Base-by-base conservation (phyloP, 1,139 yeast species). In the Eremothecium gossypii region DNA sequence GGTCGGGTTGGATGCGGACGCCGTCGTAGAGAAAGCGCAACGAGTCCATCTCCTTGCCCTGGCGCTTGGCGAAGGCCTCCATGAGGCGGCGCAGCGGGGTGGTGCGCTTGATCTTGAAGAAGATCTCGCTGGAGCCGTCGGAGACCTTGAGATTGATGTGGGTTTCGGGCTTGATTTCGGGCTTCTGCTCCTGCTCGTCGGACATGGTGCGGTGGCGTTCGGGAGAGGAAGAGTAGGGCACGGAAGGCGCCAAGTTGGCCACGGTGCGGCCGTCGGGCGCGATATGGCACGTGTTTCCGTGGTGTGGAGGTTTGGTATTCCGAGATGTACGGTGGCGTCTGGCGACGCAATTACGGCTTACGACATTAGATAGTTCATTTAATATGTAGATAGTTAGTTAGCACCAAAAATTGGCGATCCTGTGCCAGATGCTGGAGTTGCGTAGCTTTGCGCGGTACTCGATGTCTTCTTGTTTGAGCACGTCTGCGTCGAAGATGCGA, bases 21-120 rank as follows among this genome's bases (percentile, higher is more conserved):
- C 99, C 99, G 55, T 93, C 98, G 59, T 83, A 82, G 59, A 91
- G 71, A 64, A 93, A 93, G 63, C 97, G 77, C 61, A 93, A 71
- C 37, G 91, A 78, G 55, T 76, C 77, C 63, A 82, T 69, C 51
- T 83, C 79, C 63, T 89, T 91, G 40, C 98, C 97, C 61, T 91
- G 96, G 70, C 98, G 83, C 69, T 89, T 89, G 64, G 97, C 93
- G 64, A 89, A 93, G 6, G 97, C 96, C 60, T 91, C 97, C 89
- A 93, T 91, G 55, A 93, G 78, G 69, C 95, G 84, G 66, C 79
- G 84, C 73, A 93, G 73, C 37, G 93, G 95, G 5, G 98, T 93
- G 43, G 89, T 75, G 65, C 86, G 77, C 69, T 89, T 89, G 66
- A 93, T 89, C 67, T 91, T 89, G 79, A 93, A 93, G 66, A 83